Evolutionary conservation across 441 rosid species (phyloP), one percentile per base, ranked within the genome.

Genomic region (Theobroma grandiflorum): DNA sequence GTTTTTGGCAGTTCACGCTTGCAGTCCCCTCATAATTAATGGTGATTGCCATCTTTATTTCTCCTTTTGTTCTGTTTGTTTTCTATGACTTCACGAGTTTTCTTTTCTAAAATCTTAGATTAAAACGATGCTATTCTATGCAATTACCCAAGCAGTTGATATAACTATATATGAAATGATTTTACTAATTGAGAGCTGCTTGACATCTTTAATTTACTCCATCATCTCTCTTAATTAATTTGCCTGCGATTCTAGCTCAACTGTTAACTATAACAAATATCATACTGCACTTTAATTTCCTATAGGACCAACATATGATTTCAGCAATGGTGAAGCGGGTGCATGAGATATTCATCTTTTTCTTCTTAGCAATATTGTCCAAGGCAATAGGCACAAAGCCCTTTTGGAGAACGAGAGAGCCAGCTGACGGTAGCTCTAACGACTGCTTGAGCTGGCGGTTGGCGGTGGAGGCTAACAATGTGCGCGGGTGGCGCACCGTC

Each of bases 401-500:
- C 43, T 59, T 18, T 66, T 61, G 61, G 8, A 63, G 85, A 53
- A 69, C 65, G 0, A 79, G 55, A 52, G 4, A 47, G 12, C 79
- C 62, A 38, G 52, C 69, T 10, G 91, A 84, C 1, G 81, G 73
- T 11, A 72, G 38, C 52, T 33, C 53, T 0, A 80, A 84, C 67
- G 90, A 87, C 80, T 93, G 95, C 86, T 83, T 92, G 82, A 96
- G 98, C 87, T 96, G 98, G 99, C 83, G 98, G 82, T 35, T 96
- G 80, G 99, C 88, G 3, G 92, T 90, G 87, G 98, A 96, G 87
- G 86, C 97, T 20, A 93, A 96, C 88, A 96, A 96, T 75, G 84
- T 91, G 63, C 90, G 89, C 2, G 88, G 88, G 8, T 93, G 98
- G 98, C 89, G 92, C 72, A 95, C 91, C 0, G 99, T 94, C 8